These are phyloP conservation scores for Spergularia bocconei DNA, from an alignment of 148 eudicot species.

Conservation along the genomic window DNA sequence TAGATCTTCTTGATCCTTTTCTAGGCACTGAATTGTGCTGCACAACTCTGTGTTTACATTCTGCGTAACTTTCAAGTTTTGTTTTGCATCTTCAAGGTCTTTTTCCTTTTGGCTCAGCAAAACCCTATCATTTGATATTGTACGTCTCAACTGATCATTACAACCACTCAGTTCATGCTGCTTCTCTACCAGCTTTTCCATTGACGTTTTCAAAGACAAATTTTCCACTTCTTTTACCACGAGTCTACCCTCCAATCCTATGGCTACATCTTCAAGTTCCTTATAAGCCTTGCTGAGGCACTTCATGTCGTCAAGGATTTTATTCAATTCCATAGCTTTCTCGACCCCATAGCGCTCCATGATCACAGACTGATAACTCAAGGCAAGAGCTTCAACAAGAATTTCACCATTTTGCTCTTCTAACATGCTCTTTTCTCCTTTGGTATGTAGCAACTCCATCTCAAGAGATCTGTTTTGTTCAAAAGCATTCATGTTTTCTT, in stretches of 20 bases:
- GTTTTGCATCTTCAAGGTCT: slow-evolving; percentile 41
- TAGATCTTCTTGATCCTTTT: slow-evolving; percentile 38
- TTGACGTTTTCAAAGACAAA: slow-evolving; percentile 40
- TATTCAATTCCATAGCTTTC: slow-evolving; percentile 41
- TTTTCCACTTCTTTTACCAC: slow-evolving; percentile 57
- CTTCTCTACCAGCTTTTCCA: slow-evolving; percentile 44
- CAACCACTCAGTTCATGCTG: slow-evolving; percentile 43
- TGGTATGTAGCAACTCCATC: slow-evolving; percentile 34
- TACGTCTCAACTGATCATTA: slow-evolving; percentile 40
- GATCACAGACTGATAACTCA: slow-evolving; percentile 36
- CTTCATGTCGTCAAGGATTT: slow-evolving; percentile 39
- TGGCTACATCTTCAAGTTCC: slow-evolving; percentile 51
- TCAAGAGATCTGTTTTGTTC: slow-evolving; percentile 40
- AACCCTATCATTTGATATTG: slow-evolving; percentile 35
- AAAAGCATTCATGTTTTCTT: slow-evolving; percentile 31
- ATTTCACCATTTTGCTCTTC: slow-evolving; percentile 46
- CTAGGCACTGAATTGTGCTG: slow-evolving; percentile 43
- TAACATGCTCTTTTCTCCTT: slow-evolving; percentile 39
- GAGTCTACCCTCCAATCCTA: slow-evolving; percentile 38
- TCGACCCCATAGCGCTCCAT: slow-evolving; percentile 51
- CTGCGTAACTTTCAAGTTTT: slow-evolving; percentile 40
- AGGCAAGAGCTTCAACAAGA: slow-evolving; percentile 42
- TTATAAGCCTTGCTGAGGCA: slow-evolving; percentile 37
- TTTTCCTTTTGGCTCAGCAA: slow-evolving; percentile 38
- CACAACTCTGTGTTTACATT: slow-evolving; percentile 43